Conservation (phyloP, 805 yeast genomes). For the Teunomyces pallodes region DNA sequence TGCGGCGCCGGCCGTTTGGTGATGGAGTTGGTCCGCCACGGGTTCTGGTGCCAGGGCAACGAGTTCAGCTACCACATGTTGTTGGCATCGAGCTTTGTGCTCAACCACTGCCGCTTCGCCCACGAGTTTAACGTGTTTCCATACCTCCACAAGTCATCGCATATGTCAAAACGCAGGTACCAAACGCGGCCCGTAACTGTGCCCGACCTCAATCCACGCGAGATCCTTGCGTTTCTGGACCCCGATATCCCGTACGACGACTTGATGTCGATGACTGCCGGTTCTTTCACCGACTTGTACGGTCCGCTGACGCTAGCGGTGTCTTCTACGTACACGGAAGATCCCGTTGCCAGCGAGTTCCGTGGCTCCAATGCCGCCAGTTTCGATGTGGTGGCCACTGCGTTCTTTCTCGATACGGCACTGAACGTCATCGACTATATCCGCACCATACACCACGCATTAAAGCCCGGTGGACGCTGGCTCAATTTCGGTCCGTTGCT, state of each 20-base stretch:
- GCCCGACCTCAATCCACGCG: slow-evolving; percentile 52
- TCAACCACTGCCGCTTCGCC: slow-evolving; percentile 45
- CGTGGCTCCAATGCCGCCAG: slow-evolving; percentile 34
- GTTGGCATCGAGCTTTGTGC: slow-evolving; percentile 50
- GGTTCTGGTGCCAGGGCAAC: slow-evolving; percentile 65
- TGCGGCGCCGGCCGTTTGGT: slow-evolving; percentile 63
- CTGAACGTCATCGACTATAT: slow-evolving; percentile 57
- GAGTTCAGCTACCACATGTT: slow-evolving; percentile 67
- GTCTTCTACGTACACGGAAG: slow-evolving; percentile 36
- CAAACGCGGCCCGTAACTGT: slow-evolving; percentile 51
- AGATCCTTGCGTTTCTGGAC: slow-evolving; percentile 29
- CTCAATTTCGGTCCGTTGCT: slow-evolving; percentile 65
- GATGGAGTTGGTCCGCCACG: slow-evolving; percentile 50
- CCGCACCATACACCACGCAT: slow-evolving; percentile 43
- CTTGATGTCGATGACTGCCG: slow-evolving; percentile 69
- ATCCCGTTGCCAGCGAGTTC: slow-evolving; percentile 40
- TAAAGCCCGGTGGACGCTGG: slow-evolving; percentile 52
- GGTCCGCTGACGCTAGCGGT: slow-evolving; percentile 45
- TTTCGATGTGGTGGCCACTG: slow-evolving; percentile 50
- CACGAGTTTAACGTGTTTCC: slow-evolving; percentile 49
- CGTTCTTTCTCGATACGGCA: slow-evolving; percentile 66
- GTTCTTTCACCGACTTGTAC: slow-evolving; percentile 67
- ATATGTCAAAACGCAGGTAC: slow-evolving; percentile 41
- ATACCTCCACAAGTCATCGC: slow-evolving; percentile 50
- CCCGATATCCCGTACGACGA: slow-evolving; percentile 46